phyloP scores from a whole-genome alignment of 2,329 filamentous ascomycete genomes.

The Aphanocladium album region DNA sequence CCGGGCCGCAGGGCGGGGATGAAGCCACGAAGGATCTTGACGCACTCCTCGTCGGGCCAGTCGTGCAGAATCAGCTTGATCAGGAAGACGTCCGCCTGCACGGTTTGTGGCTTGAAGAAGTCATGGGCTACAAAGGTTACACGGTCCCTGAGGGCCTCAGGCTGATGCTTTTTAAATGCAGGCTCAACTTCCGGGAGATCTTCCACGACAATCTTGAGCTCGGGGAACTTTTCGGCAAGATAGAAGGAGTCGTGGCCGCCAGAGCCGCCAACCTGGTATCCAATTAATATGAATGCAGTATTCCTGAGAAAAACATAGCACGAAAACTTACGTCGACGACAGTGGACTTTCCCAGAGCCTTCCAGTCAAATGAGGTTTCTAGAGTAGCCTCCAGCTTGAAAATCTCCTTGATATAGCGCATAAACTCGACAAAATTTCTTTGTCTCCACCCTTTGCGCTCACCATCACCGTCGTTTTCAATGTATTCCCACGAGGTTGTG shows the following conservation, averaged over 20 bases:
- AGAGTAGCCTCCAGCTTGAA: conserved; percentile 32
- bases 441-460: conserved; percentile 33
- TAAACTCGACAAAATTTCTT: conserved; percentile 35
- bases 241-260: conserved; percentile 36
- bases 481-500: conserved; percentile 32
- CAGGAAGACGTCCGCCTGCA: conserved; percentile 44
- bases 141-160: conserved; percentile 27
- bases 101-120: conserved; percentile 35
- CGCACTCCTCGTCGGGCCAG: conserved; percentile 43
- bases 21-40: conserved; percentile 36
- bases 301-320: not conserved
- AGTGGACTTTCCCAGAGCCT: conserved; percentile 27
- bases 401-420: conserved; percentile 35
- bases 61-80: conserved; percentile 52
- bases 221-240: conserved; percentile 35
- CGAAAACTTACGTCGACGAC: conserved; percentile 36
- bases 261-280: conserved; percentile 35
- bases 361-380: conserved; percentile 32
- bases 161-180: conserved; percentile 31
- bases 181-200: conserved; percentile 36
- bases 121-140: conserved; percentile 33
- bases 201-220: conserved; percentile 39
- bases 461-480: conserved; percentile 37
- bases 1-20: conserved; percentile 41
- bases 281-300: conserved; percentile 6